phyloP scores from a whole-genome alignment of 2,329 filamentous ascomycete genomes.

The Calonectria ilicicola region DNA sequence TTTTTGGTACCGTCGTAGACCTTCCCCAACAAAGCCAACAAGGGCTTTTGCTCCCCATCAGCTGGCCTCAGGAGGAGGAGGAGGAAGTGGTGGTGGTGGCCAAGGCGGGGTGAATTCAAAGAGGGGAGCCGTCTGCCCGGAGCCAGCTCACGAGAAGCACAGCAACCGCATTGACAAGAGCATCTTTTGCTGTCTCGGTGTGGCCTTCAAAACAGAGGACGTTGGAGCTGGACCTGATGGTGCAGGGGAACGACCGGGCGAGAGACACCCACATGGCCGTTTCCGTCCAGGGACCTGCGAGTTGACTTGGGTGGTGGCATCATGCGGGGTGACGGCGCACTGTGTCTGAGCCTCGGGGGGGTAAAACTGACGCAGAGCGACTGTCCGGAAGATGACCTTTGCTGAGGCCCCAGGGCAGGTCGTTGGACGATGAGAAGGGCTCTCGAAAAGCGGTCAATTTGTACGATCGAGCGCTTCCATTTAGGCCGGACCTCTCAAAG shows the following conservation, averaged over 20 bases:
- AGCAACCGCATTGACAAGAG: slow-evolving; percentile 13
- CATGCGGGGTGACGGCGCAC: slow-evolving; percentile 42
- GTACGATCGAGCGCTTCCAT: neutral
- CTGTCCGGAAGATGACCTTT: slow-evolving; percentile 7
- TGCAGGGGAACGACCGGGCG: slow-evolving; percentile 5
- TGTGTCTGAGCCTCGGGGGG: slow-evolving; percentile 32
- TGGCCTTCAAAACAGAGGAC: slow-evolving; percentile 14
- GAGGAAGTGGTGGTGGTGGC: too few relatives aligned
- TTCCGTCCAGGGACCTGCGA: slow-evolving; percentile 31
- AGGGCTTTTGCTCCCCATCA: slow-evolving; percentile 5
- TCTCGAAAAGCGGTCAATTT: slow-evolving; percentile 35
- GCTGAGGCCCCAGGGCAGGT: slow-evolving; percentile 18
- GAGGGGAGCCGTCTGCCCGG: neutral
- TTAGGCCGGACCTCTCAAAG: neutral
- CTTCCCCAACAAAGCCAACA: slow-evolving; percentile 10
- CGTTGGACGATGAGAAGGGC: slow-evolving; percentile 10
- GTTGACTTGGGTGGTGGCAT: slow-evolving; percentile 33
- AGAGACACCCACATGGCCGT: slow-evolving; percentile 27
- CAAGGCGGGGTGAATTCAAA: neutral
- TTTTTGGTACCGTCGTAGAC: slow-evolving; percentile 8
- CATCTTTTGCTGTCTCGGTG: slow-evolving; percentile 12
- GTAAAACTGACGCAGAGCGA: slow-evolving; percentile 26
- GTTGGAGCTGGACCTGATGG: slow-evolving; percentile 14
- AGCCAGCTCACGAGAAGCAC: neutral
- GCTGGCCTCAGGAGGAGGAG: slow-evolving; percentile 12